Conservation (phyloP, 2,329 filamentous ascomycete species). For the Trichophyton equinum region DNA sequence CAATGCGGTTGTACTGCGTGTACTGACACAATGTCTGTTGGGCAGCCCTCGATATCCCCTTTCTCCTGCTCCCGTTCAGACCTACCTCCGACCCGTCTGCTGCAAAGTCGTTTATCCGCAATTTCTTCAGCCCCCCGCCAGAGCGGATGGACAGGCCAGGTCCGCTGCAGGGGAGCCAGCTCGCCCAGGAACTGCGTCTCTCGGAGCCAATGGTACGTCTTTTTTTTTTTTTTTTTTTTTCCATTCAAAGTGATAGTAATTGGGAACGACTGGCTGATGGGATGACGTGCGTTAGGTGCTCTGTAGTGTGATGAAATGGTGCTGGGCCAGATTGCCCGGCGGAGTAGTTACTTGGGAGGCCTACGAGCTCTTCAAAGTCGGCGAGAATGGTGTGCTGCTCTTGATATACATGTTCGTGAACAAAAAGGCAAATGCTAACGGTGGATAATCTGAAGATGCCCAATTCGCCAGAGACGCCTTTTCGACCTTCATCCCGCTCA, state of each 20-base stretch:
- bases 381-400: slow-evolving; percentile 56
- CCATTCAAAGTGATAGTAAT: background rate
- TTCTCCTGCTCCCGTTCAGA: slow-evolving; percentile 85
- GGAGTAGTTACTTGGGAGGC: slow-evolving; percentile 95
- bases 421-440: slow-evolving; percentile 5
- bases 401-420: slow-evolving; percentile 7
- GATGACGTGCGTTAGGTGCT: slow-evolving; percentile 52
- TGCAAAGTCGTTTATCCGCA: slow-evolving; percentile 80
- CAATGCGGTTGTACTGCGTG: slow-evolving; percentile 6
- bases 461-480: slow-evolving; percentile 86
- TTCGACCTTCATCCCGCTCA: slow-evolving; percentile 88
- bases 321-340: slow-evolving; percentile 82
- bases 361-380: slow-evolving; percentile 89
- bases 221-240: background rate
- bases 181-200: slow-evolving; percentile 79
- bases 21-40: slow-evolving; percentile 8
- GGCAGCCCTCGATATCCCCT: slow-evolving; percentile 74
- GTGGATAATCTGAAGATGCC: slow-evolving; percentile 51
- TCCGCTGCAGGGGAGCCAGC: slow-evolving; percentile 50
- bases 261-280: background rate
- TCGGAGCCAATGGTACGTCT: slow-evolving; percentile 76
- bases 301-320: slow-evolving; percentile 93
- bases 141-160: slow-evolving; percentile 38
- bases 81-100: slow-evolving; percentile 85
- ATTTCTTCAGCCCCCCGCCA: slow-evolving; percentile 67